phyloP scores from a whole-genome alignment of 73 alveolate genomes.

The Stentor roeselii region DNA sequence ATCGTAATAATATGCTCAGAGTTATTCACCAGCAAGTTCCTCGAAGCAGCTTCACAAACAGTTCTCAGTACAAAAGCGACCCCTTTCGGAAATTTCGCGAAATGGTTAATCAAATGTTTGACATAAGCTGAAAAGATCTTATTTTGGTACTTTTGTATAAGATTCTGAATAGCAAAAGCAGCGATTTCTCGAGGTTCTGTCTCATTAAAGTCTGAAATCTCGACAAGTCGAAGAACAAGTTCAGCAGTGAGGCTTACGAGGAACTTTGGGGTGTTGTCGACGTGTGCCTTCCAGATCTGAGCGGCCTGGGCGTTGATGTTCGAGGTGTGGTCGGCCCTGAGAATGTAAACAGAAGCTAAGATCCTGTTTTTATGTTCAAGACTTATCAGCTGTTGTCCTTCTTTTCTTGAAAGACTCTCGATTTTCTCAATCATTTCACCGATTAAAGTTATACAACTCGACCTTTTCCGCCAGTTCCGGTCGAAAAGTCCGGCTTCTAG shows the following conservation, averaged over 20 bases:
- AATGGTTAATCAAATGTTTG: slow-evolving; percentile 26
- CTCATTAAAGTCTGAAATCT: background rate
- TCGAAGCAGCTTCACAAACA: slow-evolving; percentile 22
- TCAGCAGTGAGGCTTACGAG: background rate
- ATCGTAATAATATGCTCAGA: slow-evolving; percentile 1
- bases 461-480: slow-evolving; percentile 51
- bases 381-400: slow-evolving; percentile 35
- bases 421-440: slow-evolving; percentile 47
- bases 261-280: slow-evolving; percentile 41
- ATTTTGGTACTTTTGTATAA: slow-evolving; percentile 41
- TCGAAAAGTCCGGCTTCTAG: slow-evolving; percentile 48
- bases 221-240: background rate
- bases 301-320: slow-evolving; percentile 53
- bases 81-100: slow-evolving; percentile 16
- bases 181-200: slow-evolving; percentile 30
- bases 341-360: slow-evolving; percentile 44
- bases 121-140: slow-evolving; percentile 33
- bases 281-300: slow-evolving; percentile 56
- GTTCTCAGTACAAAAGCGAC: slow-evolving; percentile 16
- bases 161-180: background rate
- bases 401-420: slow-evolving; percentile 44
- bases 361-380: slow-evolving; percentile 40
- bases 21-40: background rate
- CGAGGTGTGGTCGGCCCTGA: slow-evolving; percentile 47
- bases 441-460: slow-evolving; percentile 37